Base-by-base conservation (phyloP, 345 rosid species). In the Euclidium syriacum region DNA sequence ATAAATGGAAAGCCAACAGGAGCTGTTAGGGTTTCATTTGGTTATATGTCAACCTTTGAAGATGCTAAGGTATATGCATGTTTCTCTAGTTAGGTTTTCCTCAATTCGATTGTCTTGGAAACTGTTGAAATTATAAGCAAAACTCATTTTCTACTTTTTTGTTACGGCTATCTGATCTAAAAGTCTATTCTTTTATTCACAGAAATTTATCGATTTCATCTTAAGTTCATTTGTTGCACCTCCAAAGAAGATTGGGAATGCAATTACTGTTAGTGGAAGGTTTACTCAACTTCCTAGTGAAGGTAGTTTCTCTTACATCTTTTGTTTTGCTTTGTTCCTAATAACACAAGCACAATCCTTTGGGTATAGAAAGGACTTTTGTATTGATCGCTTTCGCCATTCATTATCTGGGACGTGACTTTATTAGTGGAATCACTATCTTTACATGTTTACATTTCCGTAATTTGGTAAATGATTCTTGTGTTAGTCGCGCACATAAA, bases 31-130 rank as follows among this genome's bases (percentile, higher is more conserved):
- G 71, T 94, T 50, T 94, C 97, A 51, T 87, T 94, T 73, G 97
- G 97, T 38, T 94, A 90, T 64, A 90, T 94, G 97, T 94, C 99
- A 65, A 90, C 88, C 6, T 94, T 81, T 85, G 99, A 90, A 80
- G 99, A 94, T 66, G 86, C 82, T 26, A 80, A 87, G 90, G 97
- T 89, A 70, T 51, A 52, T 52, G 6, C 72, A 54, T 46, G 53
- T 60, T 62, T 51, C 33, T 48, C 52, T 24, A 24, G 36, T 26
- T 47, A 19, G 11, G 10, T 5, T 20, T n/a, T 18, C 41, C 63
- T 24, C 48, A 35, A 3, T 34, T 23, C 40, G 30, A 27, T 40
- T 48, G 30, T 62, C 10, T 14, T 1, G 7, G 41, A 60, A 62
- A 44, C 32, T 44, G 51, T 47, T 24, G 1, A 12, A 10, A 15